Conservation (phyloP, 306 rosid genomes). For the Benincasa hispida region DNA sequence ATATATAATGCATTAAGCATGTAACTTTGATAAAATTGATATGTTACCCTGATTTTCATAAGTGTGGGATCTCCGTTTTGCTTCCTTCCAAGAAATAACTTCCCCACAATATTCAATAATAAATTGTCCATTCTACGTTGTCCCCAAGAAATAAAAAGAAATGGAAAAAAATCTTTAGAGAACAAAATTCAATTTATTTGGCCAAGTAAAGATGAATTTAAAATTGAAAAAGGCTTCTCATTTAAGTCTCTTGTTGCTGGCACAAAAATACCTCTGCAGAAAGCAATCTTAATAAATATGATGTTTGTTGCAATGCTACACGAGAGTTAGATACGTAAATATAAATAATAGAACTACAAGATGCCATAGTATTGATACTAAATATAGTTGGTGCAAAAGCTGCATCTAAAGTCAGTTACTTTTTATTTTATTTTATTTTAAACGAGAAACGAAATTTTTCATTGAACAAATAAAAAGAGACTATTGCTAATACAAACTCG, state of each 20-base stretch:
- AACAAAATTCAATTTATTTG: background rate
- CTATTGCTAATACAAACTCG: no score
- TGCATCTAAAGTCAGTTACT: background rate
- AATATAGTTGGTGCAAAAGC: background rate
- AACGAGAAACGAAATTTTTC: no score
- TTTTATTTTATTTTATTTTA: no score
- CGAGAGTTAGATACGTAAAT: background rate
- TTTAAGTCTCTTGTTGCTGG: background rate
- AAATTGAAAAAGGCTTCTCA: background rate
- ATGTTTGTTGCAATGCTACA: background rate
- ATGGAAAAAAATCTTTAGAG: background rate
- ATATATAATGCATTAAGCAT: conserved; percentile 6
- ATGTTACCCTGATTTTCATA: conserved; percentile 69
- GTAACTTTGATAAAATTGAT: background rate
- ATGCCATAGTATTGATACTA: background rate
- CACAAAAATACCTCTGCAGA: background rate
- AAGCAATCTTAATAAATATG: background rate
- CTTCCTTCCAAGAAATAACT: conserved; percentile 95
- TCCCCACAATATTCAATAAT: conserved; percentile 93
- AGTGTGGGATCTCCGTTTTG: conserved; percentile 75
- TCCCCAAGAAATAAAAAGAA: conserved; percentile 11
- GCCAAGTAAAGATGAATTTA: background rate
- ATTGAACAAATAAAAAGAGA: no score
- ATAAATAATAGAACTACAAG: background rate
- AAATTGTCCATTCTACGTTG: conserved; percentile 61